Evolutionary conservation across 192 early-diverging fungal genomes (phyloP), one percentile per base, ranked within the genome.

Genomic region (Coemansia sp.): DNA sequence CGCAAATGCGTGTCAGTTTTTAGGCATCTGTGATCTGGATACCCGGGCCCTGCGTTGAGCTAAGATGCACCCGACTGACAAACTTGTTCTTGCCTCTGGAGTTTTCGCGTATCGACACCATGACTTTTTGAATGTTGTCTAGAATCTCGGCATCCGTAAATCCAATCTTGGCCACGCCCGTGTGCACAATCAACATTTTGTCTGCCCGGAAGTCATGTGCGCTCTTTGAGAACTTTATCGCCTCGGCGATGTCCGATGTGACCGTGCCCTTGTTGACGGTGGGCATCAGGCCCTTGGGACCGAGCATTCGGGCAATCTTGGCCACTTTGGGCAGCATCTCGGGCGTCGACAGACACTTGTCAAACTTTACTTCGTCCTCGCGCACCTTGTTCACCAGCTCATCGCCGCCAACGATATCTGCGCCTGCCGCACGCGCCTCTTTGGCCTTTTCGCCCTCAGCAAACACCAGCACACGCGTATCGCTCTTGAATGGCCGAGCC

Each of bases 241-340:
- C 82, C 5, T 72, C 81, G 0, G 82, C 65, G 36, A 97, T 84
- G 63, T 92, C 91, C 53, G 88, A 85, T 11, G 62, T 91, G 3
- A 94, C 93, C 19, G 93, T 95, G 49, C 90, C 90, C 67, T 89
- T 90, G 51, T 90, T 91, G 21, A 85, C 78, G 3, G 89, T 95
- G 21, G 96, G 96, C 96, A 98, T 97, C 60, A 98, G 81, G n/a
- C 93, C 93, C 71, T 92, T 93, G 23, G 96, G 96, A 62, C 96
- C 96, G 65, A 98, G 72, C 23, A 94, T 71, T 50, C 88, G 86
- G 5, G 94, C 96, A 71, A 98, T 89, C 69, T 89, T 91, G 36
- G 93, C 85, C 34, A 96, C 92, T 38, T 85, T 76, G 22, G 94
- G 93, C 75, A 93, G 88, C 90, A 96, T 93, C 15, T 83, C 90